Evolutionary conservation across 2,329 filamentous ascomycete species (phyloP).

Genomic region (Apiospora saccharicola): DNA sequence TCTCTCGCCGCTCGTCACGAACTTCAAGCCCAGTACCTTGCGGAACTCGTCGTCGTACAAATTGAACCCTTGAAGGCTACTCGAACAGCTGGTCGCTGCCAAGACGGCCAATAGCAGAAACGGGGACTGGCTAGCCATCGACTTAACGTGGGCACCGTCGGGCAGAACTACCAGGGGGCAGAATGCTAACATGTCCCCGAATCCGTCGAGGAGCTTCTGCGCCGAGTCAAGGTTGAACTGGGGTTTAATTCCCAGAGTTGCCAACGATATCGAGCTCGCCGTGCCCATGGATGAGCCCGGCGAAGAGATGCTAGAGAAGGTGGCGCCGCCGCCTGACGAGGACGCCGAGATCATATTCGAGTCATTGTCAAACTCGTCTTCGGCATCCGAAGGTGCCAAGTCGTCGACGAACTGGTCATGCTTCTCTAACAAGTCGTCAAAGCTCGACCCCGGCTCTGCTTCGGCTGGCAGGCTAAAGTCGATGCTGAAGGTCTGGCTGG

Average conservation of each 20-base stretch:
- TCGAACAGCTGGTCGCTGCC: slow-evolving; percentile 56
- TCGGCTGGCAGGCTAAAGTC: slow-evolving; percentile 56
- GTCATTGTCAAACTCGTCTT: slow-evolving; percentile 35
- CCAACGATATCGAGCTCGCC: slow-evolving; percentile 41
- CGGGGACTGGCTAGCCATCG: slow-evolving; percentile 54
- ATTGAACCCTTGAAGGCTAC: slow-evolving; percentile 57
- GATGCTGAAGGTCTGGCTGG: slow-evolving; percentile 60
- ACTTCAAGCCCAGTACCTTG: slow-evolving; percentile 62
- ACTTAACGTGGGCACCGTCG: slow-evolving; percentile 50
- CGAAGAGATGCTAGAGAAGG: slow-evolving; percentile 39
- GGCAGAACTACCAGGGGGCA: slow-evolving; percentile 53
- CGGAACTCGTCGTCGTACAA: slow-evolving; percentile 66
- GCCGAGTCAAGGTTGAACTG: slow-evolving; percentile 65
- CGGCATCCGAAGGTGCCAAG: slow-evolving; percentile 45
- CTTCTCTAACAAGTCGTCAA: slow-evolving; percentile 51
- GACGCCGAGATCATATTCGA: slow-evolving; percentile 25
- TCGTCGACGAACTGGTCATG: slow-evolving; percentile 53
- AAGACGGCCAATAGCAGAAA: slow-evolving; percentile 64
- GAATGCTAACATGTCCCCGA: slow-evolving; percentile 51
- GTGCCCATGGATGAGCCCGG: slow-evolving; percentile 39
- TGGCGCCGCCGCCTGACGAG: slow-evolving; percentile 25
- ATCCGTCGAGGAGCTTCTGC: slow-evolving; percentile 51
- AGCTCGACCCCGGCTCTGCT: slow-evolving; percentile 47
- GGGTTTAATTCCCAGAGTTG: slow-evolving; percentile 54
- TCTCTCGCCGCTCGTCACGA: slow-evolving; percentile 64